Conservation (phyloP, 495 filamentous ascomycete species). For the Aspergillus saccharolyticus region DNA sequence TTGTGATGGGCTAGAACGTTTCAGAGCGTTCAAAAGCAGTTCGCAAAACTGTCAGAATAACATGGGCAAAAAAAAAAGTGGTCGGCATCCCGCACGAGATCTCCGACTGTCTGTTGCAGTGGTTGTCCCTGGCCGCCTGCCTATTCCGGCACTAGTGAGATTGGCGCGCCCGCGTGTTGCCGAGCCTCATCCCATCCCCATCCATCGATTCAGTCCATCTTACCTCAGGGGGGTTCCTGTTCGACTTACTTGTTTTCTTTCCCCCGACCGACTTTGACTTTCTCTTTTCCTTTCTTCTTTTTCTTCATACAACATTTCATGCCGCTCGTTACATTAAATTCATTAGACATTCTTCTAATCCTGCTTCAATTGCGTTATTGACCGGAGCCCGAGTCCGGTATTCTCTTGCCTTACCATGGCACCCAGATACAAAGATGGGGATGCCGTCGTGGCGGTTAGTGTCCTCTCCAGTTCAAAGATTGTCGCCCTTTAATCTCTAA, state of each 20-base stretch:
- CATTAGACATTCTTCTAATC: slow-evolving; percentile 17
- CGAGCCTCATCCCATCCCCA: slow-evolving; percentile 16
- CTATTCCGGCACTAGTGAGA: slow-evolving; percentile 16
- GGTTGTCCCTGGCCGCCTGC: slow-evolving; percentile 15
- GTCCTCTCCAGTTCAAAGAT: slow-evolving; percentile 7
- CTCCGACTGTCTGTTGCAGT: slow-evolving; percentile 5
- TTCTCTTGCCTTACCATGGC: slow-evolving; percentile 54
- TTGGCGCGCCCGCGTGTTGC: slow-evolving; percentile 16
- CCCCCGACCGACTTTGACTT: slow-evolving; percentile 19
- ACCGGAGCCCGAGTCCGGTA: slow-evolving; percentile 11
- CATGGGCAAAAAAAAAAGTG: slow-evolving; percentile 30
- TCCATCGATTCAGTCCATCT: slow-evolving; percentile 10
- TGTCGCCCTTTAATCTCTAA: not conserved
- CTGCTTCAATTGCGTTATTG: slow-evolving; percentile 15
- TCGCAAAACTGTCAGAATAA: not conserved
- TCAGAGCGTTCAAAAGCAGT: not conserved
- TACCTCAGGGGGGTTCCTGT: slow-evolving; percentile 32
- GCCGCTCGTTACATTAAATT: slow-evolving; percentile 25
- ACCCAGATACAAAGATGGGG: slow-evolving; percentile 84
- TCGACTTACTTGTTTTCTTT: slow-evolving; percentile 14
- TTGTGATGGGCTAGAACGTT: slow-evolving; percentile 10
- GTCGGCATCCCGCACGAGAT: slow-evolving; percentile 35
- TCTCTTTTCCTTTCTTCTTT: slow-evolving; percentile 18
- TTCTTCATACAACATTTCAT: no score
- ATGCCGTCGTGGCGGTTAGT: slow-evolving; percentile 68